Conservation (phyloP, 1,139 yeast species). For the Saccharomyces hybrid region DNA sequence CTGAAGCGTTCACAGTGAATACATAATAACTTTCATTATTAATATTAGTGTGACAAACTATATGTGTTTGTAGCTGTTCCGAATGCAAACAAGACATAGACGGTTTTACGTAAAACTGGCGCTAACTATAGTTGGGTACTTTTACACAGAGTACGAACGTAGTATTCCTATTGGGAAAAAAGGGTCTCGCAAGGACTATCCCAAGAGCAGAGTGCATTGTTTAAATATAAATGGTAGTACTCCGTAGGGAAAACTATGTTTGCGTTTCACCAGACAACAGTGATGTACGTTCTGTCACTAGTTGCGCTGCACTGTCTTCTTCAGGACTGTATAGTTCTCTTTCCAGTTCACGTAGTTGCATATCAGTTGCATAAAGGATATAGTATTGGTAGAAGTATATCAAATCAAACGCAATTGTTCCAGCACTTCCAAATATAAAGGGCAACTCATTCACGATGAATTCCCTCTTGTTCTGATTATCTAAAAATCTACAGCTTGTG, state of each 20-base stretch:
- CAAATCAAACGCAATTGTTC: conserved; percentile 73
- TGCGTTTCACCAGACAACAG: background rate
- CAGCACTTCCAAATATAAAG: conserved; percentile 77
- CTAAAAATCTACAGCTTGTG: conserved; percentile 37
- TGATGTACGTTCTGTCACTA: background rate
- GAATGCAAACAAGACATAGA: background rate
- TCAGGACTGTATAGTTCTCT: conserved; percentile 10
- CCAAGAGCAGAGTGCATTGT: background rate
- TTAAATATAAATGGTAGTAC: background rate
- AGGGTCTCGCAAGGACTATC: background rate
- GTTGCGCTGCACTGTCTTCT: background rate
- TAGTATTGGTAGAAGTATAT: conserved; percentile 61
- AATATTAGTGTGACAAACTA: background rate
- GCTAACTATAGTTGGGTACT: background rate
- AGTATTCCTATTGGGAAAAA: background rate
- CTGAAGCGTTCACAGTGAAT: background rate
- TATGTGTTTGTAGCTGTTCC: background rate
- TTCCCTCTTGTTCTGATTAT: conserved; percentile 33
- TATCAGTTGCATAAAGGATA: conserved; percentile 28
- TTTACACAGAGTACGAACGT: background rate
- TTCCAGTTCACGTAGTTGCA: conserved; percentile 25
- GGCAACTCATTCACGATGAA: conserved; percentile 71
- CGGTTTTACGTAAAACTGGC: background rate
- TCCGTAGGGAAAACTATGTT: background rate
- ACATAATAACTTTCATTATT: background rate